A percentile compares a stretch with the other conserved stretches of the same genome.
Conservation (phyloP, 169 alveolate species). For the Theileria orientalis region DNA sequence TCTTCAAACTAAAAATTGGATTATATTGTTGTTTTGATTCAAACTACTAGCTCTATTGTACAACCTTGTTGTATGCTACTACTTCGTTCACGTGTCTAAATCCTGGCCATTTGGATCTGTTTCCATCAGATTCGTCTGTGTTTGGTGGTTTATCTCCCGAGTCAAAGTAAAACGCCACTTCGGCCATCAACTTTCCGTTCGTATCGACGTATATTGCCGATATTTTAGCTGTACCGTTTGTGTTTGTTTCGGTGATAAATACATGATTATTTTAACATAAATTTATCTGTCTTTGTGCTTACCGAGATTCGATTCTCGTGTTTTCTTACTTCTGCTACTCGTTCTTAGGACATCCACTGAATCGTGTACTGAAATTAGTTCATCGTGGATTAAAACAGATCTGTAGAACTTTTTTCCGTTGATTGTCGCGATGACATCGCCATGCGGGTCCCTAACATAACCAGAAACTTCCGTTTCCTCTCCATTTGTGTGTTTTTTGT, state of each 20-base stretch:
- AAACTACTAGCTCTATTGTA: background rate
- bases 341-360: constrained; percentile 49
- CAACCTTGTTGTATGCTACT: constrained; percentile 41
- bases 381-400: constrained; percentile 22
- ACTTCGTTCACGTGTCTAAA: constrained; percentile 60
- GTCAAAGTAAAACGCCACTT: constrained; percentile 59
- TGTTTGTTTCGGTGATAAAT: too few species aligned
- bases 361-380: constrained; percentile 44
- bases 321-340: background rate
- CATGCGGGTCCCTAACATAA: constrained; percentile 20
- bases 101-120: constrained; percentile 48
- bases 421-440: constrained; percentile 38
- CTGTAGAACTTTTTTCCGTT: constrained; percentile 62
- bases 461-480: constrained; percentile 13
- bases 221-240: constrained; percentile 39
- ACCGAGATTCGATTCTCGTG: constrained; percentile 44
- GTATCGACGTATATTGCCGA: constrained; percentile 56
- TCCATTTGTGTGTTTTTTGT: background rate
- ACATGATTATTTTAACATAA: background rate
- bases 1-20: constrained; percentile 39
- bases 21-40: too few species aligned
- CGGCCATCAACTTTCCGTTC: constrained; percentile 43
- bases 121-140: background rate
- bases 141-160: constrained; percentile 45
- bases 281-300: background rate